A percentile compares a stretch with the other conserved stretches of the same genome.
Conservation (phyloP, 371 early-diverging fungal species). For the Mucor racemosus region DNA sequence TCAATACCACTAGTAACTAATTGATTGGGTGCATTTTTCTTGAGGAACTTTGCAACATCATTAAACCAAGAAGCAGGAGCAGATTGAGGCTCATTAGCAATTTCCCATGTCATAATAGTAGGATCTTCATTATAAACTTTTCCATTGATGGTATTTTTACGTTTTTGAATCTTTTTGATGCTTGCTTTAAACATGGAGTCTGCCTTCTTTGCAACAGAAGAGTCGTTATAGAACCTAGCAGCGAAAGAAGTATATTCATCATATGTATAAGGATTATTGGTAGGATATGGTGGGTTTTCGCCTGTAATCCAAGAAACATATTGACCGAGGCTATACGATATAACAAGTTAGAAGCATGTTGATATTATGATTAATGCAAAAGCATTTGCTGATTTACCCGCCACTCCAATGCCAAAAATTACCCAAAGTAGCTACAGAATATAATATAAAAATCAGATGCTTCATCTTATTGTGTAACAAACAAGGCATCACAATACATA, state of each 20-base stretch:
- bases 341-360: no score
- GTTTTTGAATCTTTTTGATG: neutral
- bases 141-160: neutral
- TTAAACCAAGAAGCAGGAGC: neutral
- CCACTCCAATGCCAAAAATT: neutral
- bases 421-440: neutral
- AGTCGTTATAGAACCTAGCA: neutral
- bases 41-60: neutral
- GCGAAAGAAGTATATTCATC: neutral
- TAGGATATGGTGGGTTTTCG: neutral
- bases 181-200: neutral
- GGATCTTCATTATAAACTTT: neutral
- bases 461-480: neutral
- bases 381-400: neutral
- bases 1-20: neutral
- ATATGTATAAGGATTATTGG: neutral
- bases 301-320: neutral
- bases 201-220: neutral
- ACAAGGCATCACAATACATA: neutral
- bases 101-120: neutral
- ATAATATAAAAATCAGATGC: neutral
- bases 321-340: neutral
- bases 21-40: neutral
- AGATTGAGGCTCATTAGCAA: neutral
- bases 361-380: no score